Conservation (phyloP, 2,329 filamentous ascomycete genomes). For the Cladosporium sp. region DNA sequence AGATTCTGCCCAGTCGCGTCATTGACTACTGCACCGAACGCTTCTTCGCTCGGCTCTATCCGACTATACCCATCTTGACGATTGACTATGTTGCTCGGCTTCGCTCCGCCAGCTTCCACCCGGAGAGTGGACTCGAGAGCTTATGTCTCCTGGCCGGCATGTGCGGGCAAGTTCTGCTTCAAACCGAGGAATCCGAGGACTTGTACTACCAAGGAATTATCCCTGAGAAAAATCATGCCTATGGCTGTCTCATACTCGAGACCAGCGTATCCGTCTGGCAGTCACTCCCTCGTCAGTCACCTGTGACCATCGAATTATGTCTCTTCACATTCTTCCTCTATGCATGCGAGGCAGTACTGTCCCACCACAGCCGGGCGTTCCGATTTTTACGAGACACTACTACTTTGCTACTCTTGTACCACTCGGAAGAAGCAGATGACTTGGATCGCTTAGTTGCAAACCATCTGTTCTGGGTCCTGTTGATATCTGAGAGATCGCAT, state of each 20-base stretch:
- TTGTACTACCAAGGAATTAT: conserved; percentile 3
- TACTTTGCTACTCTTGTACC: neutral
- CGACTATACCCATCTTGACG: conserved; percentile 8
- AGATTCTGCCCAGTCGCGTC: neutral
- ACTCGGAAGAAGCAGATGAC: neutral
- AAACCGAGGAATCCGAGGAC: conserved; percentile 6
- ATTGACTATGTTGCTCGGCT: neutral
- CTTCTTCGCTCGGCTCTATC: conserved; percentile 5
- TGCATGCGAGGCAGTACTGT: conserved; percentile 4
- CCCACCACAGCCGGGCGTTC: conserved; percentile 6
- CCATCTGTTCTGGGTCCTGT: conserved; percentile 1
- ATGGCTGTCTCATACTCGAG: neutral
- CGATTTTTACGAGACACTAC: conserved; percentile 7
- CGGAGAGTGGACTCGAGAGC: neutral
- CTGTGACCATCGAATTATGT: neutral
- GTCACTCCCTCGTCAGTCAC: neutral
- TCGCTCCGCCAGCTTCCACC: neutral
- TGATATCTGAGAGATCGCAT: conserved; percentile 10
- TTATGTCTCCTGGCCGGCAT: conserved; percentile 4
- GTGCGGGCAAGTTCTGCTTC: conserved; percentile 7
- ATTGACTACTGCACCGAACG: conserved; percentile 9
- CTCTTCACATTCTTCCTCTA: conserved; percentile 10
- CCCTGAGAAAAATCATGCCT: neutral
- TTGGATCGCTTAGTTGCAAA: neutral
- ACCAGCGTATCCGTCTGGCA: conserved; percentile 1